phyloP scores from a whole-genome alignment of 495 filamentous ascomycete species.

The Annulohypoxylon stygium region DNA sequence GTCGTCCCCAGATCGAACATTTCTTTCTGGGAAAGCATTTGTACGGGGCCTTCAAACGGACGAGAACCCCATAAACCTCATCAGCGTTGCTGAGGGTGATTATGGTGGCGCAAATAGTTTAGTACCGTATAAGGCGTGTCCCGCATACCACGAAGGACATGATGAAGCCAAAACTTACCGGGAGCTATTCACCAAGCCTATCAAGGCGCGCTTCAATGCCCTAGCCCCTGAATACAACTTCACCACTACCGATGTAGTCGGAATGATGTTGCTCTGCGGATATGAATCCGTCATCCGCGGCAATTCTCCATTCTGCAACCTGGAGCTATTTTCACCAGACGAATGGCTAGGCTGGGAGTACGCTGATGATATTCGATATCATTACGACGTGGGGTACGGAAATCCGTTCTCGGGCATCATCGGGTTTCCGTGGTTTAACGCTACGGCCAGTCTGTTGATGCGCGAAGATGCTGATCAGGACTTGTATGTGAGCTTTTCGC shows the following conservation, averaged over 20 bases:
- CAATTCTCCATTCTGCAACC: not conserved
- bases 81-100: not conserved
- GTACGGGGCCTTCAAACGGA: not conserved
- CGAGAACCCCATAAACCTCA: not conserved
- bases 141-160: slow-evolving; percentile 1
- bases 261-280: not conserved
- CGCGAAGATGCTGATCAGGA: not conserved
- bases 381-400: not conserved
- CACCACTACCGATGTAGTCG: not conserved
- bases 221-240: slow-evolving; percentile 3
- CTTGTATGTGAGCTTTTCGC: slow-evolving; percentile 5
- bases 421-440: slow-evolving; percentile 9
- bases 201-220: not conserved
- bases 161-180: slow-evolving; percentile 2
- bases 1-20: not conserved
- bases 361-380: slow-evolving; percentile 1
- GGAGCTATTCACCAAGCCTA: not conserved
- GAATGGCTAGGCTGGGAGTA: slow-evolving; percentile 12
- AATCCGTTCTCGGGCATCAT: not conserved
- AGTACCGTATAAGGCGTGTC: not conserved
- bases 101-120: not conserved
- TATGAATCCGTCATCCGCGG: not conserved
- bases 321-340: not conserved
- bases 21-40: not conserved
- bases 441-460: not conserved